These are phyloP conservation scores for Claviceps sp. DNA, from an alignment of 2,329 filamentous ascomycete genomes.

Conservation along the genomic window DNA sequence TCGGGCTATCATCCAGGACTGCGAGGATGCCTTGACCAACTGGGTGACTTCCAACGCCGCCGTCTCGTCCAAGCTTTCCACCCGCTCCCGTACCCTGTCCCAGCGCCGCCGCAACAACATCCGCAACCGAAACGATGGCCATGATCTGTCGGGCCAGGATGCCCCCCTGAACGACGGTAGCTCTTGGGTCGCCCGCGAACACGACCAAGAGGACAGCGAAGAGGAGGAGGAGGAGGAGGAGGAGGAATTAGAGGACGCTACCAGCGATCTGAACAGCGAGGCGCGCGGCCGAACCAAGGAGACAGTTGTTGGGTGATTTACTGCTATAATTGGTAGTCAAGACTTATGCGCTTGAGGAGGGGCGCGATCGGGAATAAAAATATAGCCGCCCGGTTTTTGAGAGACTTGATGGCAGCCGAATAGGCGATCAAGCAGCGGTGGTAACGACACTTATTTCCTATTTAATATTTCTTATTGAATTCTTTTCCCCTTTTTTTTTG, in stretches of 20 bases:
- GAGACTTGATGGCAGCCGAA: background rate
- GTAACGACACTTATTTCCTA: conserved; percentile 7
- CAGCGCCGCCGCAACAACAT: conserved; percentile 68
- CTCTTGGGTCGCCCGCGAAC: conserved; percentile 68
- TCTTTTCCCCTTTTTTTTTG: background rate
- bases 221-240: conserved; percentile 47
- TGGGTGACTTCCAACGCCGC: conserved; percentile 88
- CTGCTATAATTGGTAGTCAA: background rate
- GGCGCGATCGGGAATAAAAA: background rate
- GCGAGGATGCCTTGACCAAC: conserved; percentile 92
- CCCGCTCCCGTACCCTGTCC: conserved; percentile 74
- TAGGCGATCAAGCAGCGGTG: background rate
- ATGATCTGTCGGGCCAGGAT: conserved; percentile 76
- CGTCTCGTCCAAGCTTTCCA: conserved; percentile 76
- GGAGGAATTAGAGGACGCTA: conserved; percentile 39
- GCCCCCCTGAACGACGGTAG: conserved; percentile 63
- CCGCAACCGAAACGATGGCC: conserved; percentile 50
- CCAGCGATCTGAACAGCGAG: conserved; percentile 41
- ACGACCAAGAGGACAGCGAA: conserved; percentile 52
- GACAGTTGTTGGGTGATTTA: conserved; percentile 29
- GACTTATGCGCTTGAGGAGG: background rate
- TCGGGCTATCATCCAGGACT: conserved; percentile 98
- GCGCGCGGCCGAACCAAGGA: conserved; percentile 42
- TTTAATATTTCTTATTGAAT: background rate
- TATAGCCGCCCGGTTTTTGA: background rate